Conservation (phyloP, 805 yeast genomes). For the Pichia insulana region DNA sequence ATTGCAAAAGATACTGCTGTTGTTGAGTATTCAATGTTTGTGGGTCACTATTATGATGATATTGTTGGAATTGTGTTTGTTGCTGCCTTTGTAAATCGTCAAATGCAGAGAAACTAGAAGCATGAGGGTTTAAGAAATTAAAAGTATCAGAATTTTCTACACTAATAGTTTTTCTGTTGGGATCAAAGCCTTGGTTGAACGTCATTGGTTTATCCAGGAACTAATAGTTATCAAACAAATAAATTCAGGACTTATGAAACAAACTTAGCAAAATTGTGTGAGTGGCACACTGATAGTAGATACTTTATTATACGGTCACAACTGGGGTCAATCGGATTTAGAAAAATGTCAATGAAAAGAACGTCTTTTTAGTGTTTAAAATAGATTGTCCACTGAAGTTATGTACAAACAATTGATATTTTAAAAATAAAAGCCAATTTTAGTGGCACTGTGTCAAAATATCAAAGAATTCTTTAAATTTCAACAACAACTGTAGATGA, state of each 20-base stretch:
- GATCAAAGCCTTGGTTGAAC: background rate
- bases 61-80: conserved; percentile 7
- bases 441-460: too few relatives aligned
- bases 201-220: background rate
- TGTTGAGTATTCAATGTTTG: conserved; percentile 5
- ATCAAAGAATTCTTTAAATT: too few relatives aligned
- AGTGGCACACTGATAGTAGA: too few relatives aligned
- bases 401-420: too few relatives aligned
- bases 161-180: background rate
- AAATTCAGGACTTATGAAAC: background rate
- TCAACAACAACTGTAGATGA: too few relatives aligned
- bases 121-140: background rate
- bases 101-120: conserved; percentile 2
- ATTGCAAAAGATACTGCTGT: conserved; percentile 10
- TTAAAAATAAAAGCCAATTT: too few relatives aligned
- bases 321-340: too few relatives aligned
- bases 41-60: conserved; percentile 10
- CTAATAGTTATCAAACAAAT: too few relatives aligned
- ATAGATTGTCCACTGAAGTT: too few relatives aligned
- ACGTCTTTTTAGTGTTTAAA: too few relatives aligned
- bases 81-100: conserved; percentile 2
- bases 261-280: background rate
- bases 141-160: background rate
- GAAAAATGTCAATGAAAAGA: too few relatives aligned
- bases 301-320: too few relatives aligned